A percentile compares a stretch with the other conserved stretches of the same genome.
phyloP scores from a whole-genome alignment of 2,329 filamentous ascomycete genomes.

The Acephala macrosclerotiorum region DNA sequence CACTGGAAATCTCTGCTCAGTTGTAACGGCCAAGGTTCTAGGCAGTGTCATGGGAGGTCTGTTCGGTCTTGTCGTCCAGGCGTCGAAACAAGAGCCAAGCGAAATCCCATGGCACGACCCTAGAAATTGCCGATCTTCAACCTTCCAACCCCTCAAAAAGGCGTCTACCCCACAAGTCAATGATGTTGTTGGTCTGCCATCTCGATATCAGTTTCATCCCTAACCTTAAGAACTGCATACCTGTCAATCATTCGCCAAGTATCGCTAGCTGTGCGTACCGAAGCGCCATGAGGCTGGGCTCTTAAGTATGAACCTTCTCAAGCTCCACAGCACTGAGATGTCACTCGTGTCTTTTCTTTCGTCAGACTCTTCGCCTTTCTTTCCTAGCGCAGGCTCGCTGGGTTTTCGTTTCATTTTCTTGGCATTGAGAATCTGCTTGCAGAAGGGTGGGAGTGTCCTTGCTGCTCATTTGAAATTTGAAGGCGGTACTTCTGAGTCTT shows the following conservation, averaged over 20 bases:
- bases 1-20: neutral
- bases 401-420: neutral
- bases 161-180: neutral
- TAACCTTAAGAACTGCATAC: neutral
- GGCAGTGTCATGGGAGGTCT: neutral
- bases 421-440: neutral
- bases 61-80: neutral
- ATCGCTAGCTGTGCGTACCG: neutral
- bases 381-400: neutral
- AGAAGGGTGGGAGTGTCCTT: neutral
- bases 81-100: neutral
- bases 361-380: neutral
- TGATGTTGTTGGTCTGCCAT: neutral
- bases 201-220: neutral
- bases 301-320: neutral
- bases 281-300: neutral
- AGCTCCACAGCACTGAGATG: neutral
- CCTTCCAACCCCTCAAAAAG: neutral
- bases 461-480: neutral
- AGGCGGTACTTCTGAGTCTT: neutral
- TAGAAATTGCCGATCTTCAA: neutral
- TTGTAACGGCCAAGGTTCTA: neutral
- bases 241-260: constrained; percentile 2
- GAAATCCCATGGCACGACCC: neutral
- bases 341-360: neutral